These are phyloP conservation scores for Fagus crenata DNA, from an alignment of 306 rosid species.

Conservation along the genomic window DNA sequence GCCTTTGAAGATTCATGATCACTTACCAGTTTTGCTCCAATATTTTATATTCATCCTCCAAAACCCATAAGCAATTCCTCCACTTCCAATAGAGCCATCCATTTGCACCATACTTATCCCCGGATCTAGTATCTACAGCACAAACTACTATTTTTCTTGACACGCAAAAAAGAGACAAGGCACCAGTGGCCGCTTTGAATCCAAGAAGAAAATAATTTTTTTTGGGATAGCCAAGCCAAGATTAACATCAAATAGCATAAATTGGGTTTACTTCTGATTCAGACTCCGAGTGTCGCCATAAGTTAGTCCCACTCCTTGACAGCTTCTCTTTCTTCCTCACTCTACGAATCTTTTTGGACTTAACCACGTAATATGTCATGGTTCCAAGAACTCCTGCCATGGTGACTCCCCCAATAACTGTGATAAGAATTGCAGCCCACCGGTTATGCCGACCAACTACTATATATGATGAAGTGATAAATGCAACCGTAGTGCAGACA, in stretches of 20 bases:
- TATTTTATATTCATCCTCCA: slow-evolving; percentile 17
- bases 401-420: slow-evolving; percentile 52
- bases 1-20: slow-evolving; percentile 23
- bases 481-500: slow-evolving; percentile 66
- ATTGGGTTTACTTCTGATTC: slow-evolving; percentile 69
- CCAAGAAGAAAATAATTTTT: no score
- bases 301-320: slow-evolving; percentile 23
- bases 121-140: slow-evolving; percentile 22
- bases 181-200: slow-evolving; percentile 17
- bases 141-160: slow-evolving; percentile 11
- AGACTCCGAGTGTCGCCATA: slow-evolving; percentile 44
- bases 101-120: slow-evolving; percentile 10
- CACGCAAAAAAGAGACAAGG: slow-evolving; percentile 16
- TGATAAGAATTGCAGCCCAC: slow-evolving; percentile 78
- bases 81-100: slow-evolving; percentile 26
- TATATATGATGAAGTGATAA: slow-evolving; percentile 69
- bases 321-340: slow-evolving; percentile 58
- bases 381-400: slow-evolving; percentile 68
- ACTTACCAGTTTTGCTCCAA: slow-evolving; percentile 26
- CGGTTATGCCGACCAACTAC: slow-evolving; percentile 61
- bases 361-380: slow-evolving; percentile 82
- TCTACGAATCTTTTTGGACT: slow-evolving; percentile 54
- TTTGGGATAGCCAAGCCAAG: not conserved
- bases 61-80: slow-evolving; percentile 19
- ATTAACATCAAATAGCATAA: slow-evolving; percentile 56